Evolutionary conservation across 495 filamentous ascomycete species (phyloP).

Genomic region (Antarctomyces pellizariae): DNA sequence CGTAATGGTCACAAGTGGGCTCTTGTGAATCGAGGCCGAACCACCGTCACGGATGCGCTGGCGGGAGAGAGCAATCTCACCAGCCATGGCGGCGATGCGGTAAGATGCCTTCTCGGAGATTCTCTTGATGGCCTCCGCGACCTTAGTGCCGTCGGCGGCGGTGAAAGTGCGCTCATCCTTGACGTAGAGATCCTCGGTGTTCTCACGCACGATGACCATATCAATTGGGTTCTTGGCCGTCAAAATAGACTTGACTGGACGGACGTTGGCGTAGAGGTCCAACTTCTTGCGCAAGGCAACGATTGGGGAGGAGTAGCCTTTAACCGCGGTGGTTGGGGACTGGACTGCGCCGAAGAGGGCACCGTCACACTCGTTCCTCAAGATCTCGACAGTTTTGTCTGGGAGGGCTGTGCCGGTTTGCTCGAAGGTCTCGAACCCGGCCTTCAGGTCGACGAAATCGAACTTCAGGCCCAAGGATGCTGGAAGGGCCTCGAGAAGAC

Average conservation of each 20-base stretch:
- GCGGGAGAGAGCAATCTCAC: constrained; percentile 74
- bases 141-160: constrained; percentile 38
- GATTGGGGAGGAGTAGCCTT: constrained; percentile 92
- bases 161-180: constrained; percentile 80
- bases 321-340: constrained; percentile 70
- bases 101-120: constrained; percentile 64
- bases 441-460: constrained; percentile 76
- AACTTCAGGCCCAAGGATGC: constrained; percentile 67
- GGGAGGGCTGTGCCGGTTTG: constrained; percentile 68
- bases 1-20: constrained; percentile 78
- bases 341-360: constrained; percentile 92
- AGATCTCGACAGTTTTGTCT: constrained; percentile 63
- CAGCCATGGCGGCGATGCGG: constrained; percentile 78
- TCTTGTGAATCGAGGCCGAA: constrained; percentile 29
- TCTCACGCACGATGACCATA: constrained; percentile 94
- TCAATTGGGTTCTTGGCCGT: constrained; percentile 47
- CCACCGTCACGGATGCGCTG: constrained; percentile 45
- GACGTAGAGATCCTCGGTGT: constrained; percentile 97
- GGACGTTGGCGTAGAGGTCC: constrained; percentile 90
- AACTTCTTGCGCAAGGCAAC: constrained; percentile 90
- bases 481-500: constrained; percentile 74
- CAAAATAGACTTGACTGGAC: constrained; percentile 71
- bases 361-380: constrained; percentile 80
- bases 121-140: constrained; percentile 93
- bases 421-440: constrained; percentile 85